Base-by-base conservation (phyloP, 441 rosid species). In the Biscutella auriculata region DNA sequence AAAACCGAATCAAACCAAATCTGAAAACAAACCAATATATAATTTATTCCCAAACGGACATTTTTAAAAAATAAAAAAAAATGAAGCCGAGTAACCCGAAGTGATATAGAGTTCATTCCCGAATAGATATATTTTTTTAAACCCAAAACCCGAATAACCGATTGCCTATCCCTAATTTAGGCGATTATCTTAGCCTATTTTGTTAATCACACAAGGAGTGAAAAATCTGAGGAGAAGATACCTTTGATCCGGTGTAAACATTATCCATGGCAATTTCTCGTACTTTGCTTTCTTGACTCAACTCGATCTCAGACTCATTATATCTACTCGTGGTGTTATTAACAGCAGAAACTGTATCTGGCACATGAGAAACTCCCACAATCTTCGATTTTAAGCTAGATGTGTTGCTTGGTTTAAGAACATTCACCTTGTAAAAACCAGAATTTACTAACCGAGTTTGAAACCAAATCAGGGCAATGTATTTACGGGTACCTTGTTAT, bases 351-450 rank as follows among this genome's bases (percentile, higher is more conserved):
- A 80, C 84, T 75, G 92, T 81, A 60, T 77, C 95, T 47, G 94
- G 88, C 58, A 80, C 70, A 57, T 84, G 72, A 49, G 73, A n/a
- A n/a, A n/a, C 58, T 70, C 75, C 84, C 33, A 67, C 45, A 19
- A 73, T 77, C 58, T 85, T 85, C 41, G 91, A 57, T 74, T 78
- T 95, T 74, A 87, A 66, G 68, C 96, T 82, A 10, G 96, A 80
- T 76, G 85, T 89, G 74, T 87, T 89, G 81, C 97, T 87, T 59
- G 97, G 99, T 73, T 87, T 89, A 56, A 94, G 95, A 73, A 89
- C 88, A 71, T 85, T 72, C 46, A 94, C 82, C 97, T 94, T 39
- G 30, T 28, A 66, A 57, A 60, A n/a, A n/a, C n/a, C n/a, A n/a
- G n/a, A n/a, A n/a, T n/a, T n/a, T n/a, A n/a, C n/a, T n/a, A n/a